These are phyloP conservation scores for Marvania coccoides DNA, from an alignment of 139 green algal genomes.

Conservation along the genomic window DNA sequence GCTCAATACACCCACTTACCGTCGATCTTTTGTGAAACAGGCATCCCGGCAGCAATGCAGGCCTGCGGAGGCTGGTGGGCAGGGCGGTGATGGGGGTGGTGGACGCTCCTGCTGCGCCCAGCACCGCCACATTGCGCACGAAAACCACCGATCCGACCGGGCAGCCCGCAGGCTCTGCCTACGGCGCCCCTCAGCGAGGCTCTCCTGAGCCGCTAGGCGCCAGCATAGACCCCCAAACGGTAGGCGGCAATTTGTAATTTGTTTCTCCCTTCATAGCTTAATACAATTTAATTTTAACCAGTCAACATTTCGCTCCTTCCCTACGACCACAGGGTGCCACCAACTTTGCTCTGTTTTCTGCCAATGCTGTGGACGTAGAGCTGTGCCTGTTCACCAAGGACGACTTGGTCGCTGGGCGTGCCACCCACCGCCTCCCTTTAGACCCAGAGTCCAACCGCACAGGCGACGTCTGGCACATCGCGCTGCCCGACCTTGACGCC, in stretches of 20 bases:
- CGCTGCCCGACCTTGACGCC: slow-evolving; percentile 49
- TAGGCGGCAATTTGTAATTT: slow-evolving; percentile 8
- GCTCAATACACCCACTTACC: too few species aligned
- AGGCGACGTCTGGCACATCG: slow-evolving; percentile 81
- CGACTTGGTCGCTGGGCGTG: slow-evolving; percentile 54
- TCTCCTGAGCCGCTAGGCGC: slow-evolving; percentile 31
- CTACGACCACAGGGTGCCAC: slow-evolving; percentile 44
- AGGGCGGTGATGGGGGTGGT: too few species aligned
- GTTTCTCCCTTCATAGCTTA: too few species aligned
- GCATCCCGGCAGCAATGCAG: too few species aligned
- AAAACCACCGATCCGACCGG: slow-evolving; percentile 11
- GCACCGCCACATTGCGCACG: too few species aligned
- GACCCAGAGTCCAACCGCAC: slow-evolving; percentile 64
- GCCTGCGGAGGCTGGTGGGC: too few species aligned
- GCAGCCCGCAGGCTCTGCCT: slow-evolving; percentile 2
- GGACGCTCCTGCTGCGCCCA: too few species aligned
- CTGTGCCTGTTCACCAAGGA: slow-evolving; percentile 79
- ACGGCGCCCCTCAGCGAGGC: slow-evolving; percentile 25
- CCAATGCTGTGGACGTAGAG: slow-evolving; percentile 47
- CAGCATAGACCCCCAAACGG: slow-evolving; percentile 19
- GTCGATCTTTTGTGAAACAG: too few species aligned
- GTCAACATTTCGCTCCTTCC: not conserved
- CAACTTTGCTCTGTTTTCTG: slow-evolving; percentile 81
- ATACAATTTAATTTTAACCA: not conserved
- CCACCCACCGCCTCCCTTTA: slow-evolving; percentile 63